Evolutionary conservation across 192 early-diverging fungal genomes (phyloP).

Genomic region (Linnemannia schmuckeri): DNA sequence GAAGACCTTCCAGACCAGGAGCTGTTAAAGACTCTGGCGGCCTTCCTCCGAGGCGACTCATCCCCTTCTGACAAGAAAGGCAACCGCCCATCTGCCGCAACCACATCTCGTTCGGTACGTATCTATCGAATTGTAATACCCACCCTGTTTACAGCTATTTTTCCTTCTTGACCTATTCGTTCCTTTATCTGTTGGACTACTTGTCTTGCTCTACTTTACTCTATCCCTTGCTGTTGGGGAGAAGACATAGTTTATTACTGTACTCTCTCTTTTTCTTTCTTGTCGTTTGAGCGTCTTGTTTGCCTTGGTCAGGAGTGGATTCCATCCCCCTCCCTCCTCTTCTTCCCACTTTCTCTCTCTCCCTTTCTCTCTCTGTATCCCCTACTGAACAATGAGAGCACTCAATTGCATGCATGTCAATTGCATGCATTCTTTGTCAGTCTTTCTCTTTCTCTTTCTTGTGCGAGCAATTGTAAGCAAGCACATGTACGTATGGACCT

Average conservation of each 20-base stretch:
- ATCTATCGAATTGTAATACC: neutral
- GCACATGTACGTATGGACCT: neutral
- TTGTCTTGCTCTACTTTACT: no score
- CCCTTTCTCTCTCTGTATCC: neutral
- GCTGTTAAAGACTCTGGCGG: conserved; percentile 14
- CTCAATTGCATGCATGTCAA: neutral
- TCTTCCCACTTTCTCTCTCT: neutral
- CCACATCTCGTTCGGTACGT: neutral
- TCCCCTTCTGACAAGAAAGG: neutral
- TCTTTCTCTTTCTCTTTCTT: neutral
- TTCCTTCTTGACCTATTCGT: neutral
- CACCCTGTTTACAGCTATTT: neutral
- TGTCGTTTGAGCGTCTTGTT: neutral
- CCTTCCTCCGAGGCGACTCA: conserved; percentile 15
- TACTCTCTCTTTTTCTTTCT: neutral
- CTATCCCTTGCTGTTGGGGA: neutral
- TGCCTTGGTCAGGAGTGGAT: neutral
- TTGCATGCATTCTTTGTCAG: conserved; percentile 9
- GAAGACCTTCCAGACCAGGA: conserved; percentile 22
- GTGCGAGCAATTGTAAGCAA: neutral
- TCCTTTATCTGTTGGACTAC: no score
- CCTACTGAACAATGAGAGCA: neutral
- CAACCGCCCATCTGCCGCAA: neutral
- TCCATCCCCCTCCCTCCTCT: neutral
- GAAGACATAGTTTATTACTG: neutral